These are phyloP conservation scores for Globisporangium apiculatum DNA, from an alignment of 352 stramenopile genomes.

Conservation along the genomic window DNA sequence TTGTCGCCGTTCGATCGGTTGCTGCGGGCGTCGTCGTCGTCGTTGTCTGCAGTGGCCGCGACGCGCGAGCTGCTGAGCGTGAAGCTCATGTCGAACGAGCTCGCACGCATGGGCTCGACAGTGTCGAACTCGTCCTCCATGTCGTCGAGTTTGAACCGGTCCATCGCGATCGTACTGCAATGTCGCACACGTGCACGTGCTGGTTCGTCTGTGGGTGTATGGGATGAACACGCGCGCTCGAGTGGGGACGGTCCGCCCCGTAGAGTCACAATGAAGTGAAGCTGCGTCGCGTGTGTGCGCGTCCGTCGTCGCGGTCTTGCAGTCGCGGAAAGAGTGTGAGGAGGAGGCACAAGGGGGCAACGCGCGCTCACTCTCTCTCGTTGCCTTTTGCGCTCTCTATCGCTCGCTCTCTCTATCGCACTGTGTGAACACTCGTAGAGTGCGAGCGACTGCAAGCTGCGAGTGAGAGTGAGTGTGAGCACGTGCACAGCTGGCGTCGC, in stretches of 20 bases:
- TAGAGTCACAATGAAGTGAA: no score
- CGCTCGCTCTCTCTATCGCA: no score
- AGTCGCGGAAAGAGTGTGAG: neutral
- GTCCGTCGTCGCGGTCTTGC: neutral
- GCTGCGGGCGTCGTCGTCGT: slow-evolving; percentile 16
- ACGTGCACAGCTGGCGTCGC: neutral
- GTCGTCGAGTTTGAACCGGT: slow-evolving; percentile 76
- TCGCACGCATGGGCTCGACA: slow-evolving; percentile 80
- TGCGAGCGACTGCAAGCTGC: neutral
- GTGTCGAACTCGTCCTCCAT: slow-evolving; percentile 76
- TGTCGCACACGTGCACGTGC: neutral
- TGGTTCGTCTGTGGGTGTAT: neutral
- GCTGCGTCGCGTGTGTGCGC: neutral
- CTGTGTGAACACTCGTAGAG: neutral
- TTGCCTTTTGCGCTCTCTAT: no score
- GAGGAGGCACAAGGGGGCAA: no score
- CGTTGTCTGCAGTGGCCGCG: slow-evolving; percentile 9
- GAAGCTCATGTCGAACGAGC: slow-evolving; percentile 87
- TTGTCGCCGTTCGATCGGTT: neutral
- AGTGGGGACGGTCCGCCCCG: neutral
- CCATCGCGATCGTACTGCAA: slow-evolving; percentile 30
- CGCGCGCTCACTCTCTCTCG: no score
- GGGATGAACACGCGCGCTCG: neutral
- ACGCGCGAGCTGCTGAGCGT: slow-evolving; percentile 53
- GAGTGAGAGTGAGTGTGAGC: slow-evolving; percentile 5